A percentile compares a stretch with the other conserved stretches of the same genome.
phyloP scores from a whole-genome alignment of 2,329 filamentous ascomycete genomes.

The Neodidymelliopsis sp. region DNA sequence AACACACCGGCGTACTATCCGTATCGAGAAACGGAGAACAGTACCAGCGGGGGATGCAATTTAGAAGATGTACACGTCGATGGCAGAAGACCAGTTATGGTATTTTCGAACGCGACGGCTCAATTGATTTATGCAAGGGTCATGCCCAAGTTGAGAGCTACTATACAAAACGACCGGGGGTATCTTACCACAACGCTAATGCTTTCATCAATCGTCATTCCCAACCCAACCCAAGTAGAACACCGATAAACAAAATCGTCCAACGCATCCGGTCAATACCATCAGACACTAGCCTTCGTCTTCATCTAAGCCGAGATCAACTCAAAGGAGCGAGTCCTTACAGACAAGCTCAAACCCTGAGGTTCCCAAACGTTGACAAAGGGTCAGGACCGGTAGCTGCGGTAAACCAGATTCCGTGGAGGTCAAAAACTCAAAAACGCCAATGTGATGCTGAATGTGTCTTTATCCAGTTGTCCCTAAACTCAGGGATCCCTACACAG shows the following conservation, averaged over 20 bases:
- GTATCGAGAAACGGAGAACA: background rate
- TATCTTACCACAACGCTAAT: too few relatives aligned
- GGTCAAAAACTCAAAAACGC: too few relatives aligned
- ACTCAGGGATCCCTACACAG: background rate
- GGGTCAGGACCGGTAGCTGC: background rate
- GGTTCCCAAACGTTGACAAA: conserved; percentile 8
- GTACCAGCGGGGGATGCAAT: background rate
- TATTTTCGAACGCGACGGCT: too few relatives aligned
- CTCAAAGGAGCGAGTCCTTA: conserved; percentile 12
- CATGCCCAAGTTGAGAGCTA: too few relatives aligned
- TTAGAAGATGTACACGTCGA: too few relatives aligned
- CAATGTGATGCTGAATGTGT: too few relatives aligned
- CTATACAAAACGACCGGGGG: too few relatives aligned
- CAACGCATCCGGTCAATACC: background rate
- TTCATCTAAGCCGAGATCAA: conserved; percentile 12
- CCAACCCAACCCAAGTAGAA: background rate
- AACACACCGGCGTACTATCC: background rate
- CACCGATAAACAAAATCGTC: background rate
- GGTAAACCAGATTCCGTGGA: background rate
- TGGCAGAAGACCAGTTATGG: too few relatives aligned
- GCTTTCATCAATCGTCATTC: background rate
- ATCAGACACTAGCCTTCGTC: background rate
- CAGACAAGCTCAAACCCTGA: conserved; percentile 9
- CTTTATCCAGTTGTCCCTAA: too few relatives aligned
- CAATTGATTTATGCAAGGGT: too few relatives aligned